Base-by-base conservation (phyloP, 371 early-diverging fungal species). In the Mucor lusitanicus region DNA sequence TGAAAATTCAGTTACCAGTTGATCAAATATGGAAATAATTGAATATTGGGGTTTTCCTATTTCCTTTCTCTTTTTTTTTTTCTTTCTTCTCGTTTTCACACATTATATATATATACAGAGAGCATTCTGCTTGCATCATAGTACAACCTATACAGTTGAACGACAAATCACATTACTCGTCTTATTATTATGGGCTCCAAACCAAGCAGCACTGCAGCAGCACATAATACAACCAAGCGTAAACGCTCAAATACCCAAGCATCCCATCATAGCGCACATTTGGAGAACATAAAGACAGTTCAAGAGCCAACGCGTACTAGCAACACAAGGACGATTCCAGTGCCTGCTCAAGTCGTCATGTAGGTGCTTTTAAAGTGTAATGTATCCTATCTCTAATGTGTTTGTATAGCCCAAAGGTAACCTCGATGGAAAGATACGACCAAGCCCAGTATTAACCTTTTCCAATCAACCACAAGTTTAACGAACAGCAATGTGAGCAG, bases 401-500 rank as follows among this genome's bases (percentile, higher is more conserved):
- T 25, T 53, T 66, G 15, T 19, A 32, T 50, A 62, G 37, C 59
- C 64, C 58, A 60, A 74, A 71, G 68, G 67, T 70, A 60, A 19
- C n/a, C 21, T 4, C 30, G 28, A 23, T 35, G 12, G 42, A 3
- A 61, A 44, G 35, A 25, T 7, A 8, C 33, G 2, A 33, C 21
- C 33, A 42, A 35, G 35, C 27, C 33, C 32, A 6, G 15, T 15
- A 30, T 48, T 25, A 42, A n/a, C 17, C 46, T 53, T 64, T 11
- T 27, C 30, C 15, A 30, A 12, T 12, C 48, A 39, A 53, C 15
- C 8, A 40, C 23, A 60, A 81, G 79, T 77, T 81, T 42, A 64
- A 79, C 65, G 58, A 28, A 50, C 62, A 72, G 33, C 72, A 75
- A 70, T 82, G 82, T 55, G 67, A 60, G 39, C 67, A 67, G 40